Evolutionary conservation across 345 rosid species (phyloP).

Genomic region (Crucihimalaya himalaica): DNA sequence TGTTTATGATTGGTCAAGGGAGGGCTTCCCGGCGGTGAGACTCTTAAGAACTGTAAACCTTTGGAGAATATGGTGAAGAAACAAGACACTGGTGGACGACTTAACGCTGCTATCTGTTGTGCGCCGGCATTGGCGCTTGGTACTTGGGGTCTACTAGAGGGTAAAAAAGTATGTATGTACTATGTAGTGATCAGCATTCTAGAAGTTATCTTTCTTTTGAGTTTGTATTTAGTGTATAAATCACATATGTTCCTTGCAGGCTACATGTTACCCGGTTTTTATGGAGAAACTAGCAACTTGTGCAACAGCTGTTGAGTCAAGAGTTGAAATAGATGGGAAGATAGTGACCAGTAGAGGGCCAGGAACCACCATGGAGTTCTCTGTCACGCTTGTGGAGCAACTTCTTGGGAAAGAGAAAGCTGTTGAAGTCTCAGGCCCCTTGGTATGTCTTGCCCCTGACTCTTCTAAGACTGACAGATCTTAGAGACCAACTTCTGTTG

Average conservation of each 20-base stretch:
- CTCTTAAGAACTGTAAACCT: slow-evolving; percentile 63
- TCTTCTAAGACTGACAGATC: neutral
- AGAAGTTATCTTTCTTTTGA: slow-evolving; percentile 1
- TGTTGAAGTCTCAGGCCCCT: slow-evolving; percentile 67
- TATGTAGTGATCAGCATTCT: neutral
- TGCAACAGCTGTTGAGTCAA: slow-evolving; percentile 76
- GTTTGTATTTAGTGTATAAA: slow-evolving; percentile 10
- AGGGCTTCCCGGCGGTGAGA: slow-evolving; percentile 87
- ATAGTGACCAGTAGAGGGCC: slow-evolving; percentile 86
- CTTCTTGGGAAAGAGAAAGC: slow-evolving; percentile 84
- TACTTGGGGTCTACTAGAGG: slow-evolving; percentile 87
- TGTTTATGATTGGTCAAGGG: slow-evolving; percentile 50
- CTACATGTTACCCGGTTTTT: slow-evolving; percentile 82
- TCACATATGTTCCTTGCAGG: slow-evolving; percentile 45
- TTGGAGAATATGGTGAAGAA: slow-evolving; percentile 75
- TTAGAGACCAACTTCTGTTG: neutral
- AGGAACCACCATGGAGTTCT: slow-evolving; percentile 90
- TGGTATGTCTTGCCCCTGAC: slow-evolving; percentile 48
- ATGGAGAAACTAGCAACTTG: slow-evolving; percentile 75
- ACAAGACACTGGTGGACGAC: slow-evolving; percentile 74
- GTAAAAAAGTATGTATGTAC: slow-evolving; percentile 59
- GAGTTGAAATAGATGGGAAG: slow-evolving; percentile 79
- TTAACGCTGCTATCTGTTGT: slow-evolving; percentile 84
- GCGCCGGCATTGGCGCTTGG: slow-evolving; percentile 84
- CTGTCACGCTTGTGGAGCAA: slow-evolving; percentile 68